Evolutionary conservation across 202 grass and related monocot species (phyloP).

Genomic region (Setaria italica): DNA sequence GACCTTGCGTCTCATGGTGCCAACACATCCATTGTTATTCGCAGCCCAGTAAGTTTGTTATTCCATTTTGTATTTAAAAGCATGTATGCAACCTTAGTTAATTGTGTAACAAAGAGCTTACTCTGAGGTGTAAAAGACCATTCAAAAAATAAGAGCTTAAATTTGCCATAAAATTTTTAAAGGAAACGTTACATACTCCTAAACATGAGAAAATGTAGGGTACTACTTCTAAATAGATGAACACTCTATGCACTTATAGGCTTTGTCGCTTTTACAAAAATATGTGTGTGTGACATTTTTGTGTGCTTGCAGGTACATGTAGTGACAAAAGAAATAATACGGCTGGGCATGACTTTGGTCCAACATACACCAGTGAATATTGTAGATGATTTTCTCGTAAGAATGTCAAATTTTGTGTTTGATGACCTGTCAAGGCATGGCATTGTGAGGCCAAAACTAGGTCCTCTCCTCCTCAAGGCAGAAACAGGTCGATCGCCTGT

Average conservation of each 20-base stretch:
- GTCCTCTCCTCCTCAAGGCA: not conserved
- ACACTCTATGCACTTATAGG: too few relatives aligned
- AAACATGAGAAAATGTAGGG: too few relatives aligned
- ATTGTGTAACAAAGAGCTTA: not conserved
- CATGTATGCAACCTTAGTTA: too few relatives aligned
- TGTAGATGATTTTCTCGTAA: constrained; percentile 37
- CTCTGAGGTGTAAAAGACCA: not conserved
- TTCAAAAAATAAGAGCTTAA: not conserved
- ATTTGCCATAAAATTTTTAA: too few relatives aligned
- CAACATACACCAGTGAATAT: not conserved
- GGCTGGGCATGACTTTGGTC: constrained; percentile 45
- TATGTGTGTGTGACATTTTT: too few relatives aligned
- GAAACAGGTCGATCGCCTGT: not conserved
- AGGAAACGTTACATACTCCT: too few relatives aligned
- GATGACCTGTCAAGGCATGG: constrained; percentile 19
- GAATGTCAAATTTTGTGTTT: constrained; percentile 17
- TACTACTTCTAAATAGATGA: too few relatives aligned
- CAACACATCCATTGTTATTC: too few relatives aligned
- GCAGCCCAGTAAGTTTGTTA: too few relatives aligned
- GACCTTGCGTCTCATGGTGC: not conserved
- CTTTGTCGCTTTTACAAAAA: too few relatives aligned
- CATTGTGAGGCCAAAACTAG: not conserved
- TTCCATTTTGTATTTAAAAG: too few relatives aligned
- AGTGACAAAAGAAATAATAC: constrained; percentile 41
- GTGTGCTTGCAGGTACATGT: not conserved